Conservation (phyloP, 2,329 filamentous ascomycete genomes). For the Trematosphaeria pertusa region DNA sequence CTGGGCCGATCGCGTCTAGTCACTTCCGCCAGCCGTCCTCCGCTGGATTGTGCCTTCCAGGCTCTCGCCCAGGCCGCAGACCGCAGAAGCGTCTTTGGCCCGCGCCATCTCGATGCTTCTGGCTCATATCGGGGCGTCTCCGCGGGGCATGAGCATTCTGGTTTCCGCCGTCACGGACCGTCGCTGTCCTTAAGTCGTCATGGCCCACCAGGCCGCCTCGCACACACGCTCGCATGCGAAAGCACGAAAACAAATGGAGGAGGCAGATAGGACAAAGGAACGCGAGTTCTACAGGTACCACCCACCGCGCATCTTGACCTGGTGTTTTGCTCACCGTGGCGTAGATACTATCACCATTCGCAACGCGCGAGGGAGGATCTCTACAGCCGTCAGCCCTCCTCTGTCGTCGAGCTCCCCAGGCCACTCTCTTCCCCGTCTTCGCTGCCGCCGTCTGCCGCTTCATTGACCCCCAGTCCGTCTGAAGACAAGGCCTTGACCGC, state of each 20-base stretch:
- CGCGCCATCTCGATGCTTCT: not conserved
- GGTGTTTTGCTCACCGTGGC: conserved; percentile 8
- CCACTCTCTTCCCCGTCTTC: conserved; percentile 15
- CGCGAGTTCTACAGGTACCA: conserved; percentile 46
- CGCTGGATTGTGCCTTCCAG: conserved; percentile 6
- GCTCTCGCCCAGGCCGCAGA: conserved; percentile 2
- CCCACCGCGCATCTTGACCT: not conserved
- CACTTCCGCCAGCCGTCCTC: conserved; percentile 3
- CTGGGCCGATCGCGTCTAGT: not conserved
- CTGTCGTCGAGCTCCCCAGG: conserved; percentile 19
- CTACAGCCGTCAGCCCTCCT: conserved; percentile 24
- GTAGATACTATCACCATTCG: conserved; percentile 37
- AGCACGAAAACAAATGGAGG: conserved; percentile 31
- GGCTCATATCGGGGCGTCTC: not conserved
- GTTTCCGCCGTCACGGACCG: conserved; percentile 10
- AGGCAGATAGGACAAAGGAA: conserved; percentile 35
- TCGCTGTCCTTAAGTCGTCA: conserved; percentile 4
- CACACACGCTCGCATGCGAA: conserved; percentile 18
- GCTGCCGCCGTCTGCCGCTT: conserved; percentile 17
- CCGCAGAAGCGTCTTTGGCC: not conserved
- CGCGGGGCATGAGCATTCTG: conserved; percentile 10
- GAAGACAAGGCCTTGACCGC: conserved; percentile 46
- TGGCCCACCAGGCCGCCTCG: conserved; percentile 19
- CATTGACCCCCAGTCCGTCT: conserved; percentile 20
- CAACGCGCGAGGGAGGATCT: conserved; percentile 31